phyloP scores from a whole-genome alignment of 768 basidiomycete species.

The Kwoniella newhampshirensis region DNA sequence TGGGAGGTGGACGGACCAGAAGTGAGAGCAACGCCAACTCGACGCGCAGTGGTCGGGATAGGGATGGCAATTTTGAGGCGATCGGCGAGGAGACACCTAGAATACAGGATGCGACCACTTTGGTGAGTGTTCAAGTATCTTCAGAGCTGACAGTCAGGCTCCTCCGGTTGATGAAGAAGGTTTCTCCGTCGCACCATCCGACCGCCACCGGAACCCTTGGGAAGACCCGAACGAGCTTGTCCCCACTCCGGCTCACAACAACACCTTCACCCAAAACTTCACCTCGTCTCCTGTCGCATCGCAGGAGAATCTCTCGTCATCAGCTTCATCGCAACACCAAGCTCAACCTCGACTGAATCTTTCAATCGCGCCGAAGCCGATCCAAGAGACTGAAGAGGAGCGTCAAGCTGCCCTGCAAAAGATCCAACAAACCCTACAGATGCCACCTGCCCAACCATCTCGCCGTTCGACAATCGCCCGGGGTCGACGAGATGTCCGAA shows the following conservation, averaged over 20 bases:
- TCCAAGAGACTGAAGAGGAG: conserved; percentile 53
- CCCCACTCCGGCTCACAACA: conserved; percentile 18
- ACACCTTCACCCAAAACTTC: conserved; percentile 29
- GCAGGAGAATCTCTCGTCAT: conserved; percentile 26
- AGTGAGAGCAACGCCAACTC: conserved; percentile 42
- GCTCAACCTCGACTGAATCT: conserved; percentile 40
- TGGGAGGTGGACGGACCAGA: conserved; percentile 29
- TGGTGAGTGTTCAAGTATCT: conserved; percentile 12
- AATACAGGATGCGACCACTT: conserved; percentile 13
- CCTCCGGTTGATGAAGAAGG: conserved; percentile 54
- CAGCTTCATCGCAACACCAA: conserved; percentile 23
- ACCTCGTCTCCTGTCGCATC: conserved; percentile 28
- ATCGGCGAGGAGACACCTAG: conserved; percentile 34
- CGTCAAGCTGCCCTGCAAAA: conserved; percentile 50
- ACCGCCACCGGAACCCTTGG: conserved; percentile 54
- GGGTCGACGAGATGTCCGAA: conserved; percentile 54
- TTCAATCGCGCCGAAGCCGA: conserved; percentile 47
- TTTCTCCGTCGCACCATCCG: conserved; percentile 54
- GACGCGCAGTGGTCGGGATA: conserved; percentile 29
- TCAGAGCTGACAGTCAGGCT: conserved; percentile 3
- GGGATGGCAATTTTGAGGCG: conserved; percentile 24
- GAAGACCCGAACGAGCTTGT: conserved; percentile 42
- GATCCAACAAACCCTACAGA: conserved; percentile 53
- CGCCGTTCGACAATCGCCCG: conserved; percentile 48
- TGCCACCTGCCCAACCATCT: conserved; percentile 41